Evolutionary conservation across 768 basidiomycete species (phyloP).

Genomic region (Suillus cothurnatus): DNA sequence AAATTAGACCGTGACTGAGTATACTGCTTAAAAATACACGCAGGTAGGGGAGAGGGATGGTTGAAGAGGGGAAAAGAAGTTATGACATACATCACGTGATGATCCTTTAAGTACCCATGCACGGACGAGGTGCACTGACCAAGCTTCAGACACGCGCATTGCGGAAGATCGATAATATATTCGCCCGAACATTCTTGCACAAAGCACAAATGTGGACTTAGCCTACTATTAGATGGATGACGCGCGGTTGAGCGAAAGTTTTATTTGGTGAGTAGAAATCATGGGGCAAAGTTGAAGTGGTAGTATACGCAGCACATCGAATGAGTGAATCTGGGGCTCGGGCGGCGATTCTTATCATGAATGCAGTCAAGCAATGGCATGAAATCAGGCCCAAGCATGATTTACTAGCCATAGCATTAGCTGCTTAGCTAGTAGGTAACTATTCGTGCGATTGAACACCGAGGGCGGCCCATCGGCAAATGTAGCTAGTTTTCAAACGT

Average conservation of each 20-base stretch:
- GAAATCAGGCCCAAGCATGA: neutral
- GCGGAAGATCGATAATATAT: too few species aligned
- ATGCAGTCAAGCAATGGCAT: neutral
- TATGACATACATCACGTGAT: conserved; percentile 26
- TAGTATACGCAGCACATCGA: neutral
- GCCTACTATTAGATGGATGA: neutral
- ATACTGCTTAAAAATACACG: neutral
- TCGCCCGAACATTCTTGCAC: neutral
- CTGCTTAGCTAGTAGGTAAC: neutral
- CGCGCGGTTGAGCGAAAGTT: too few species aligned
- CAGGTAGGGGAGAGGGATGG: conserved; percentile 13
- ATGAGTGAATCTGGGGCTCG: neutral
- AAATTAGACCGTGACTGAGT: conserved; percentile 5
- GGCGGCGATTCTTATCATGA: neutral
- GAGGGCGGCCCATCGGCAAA: too few species aligned
- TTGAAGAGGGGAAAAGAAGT: conserved; percentile 27
- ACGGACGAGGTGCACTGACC: conserved; percentile 27
- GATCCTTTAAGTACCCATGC: too few species aligned
- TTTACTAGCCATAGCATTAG: neutral
- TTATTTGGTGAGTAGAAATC: neutral
- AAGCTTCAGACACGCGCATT: neutral
- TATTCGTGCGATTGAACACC: too few species aligned
- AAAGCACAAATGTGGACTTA: neutral
- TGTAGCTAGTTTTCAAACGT: neutral
- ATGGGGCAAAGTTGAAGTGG: neutral